Evolutionary conservation across 495 filamentous ascomycete species (phyloP).

Genomic region (Immersiella caudata): DNA sequence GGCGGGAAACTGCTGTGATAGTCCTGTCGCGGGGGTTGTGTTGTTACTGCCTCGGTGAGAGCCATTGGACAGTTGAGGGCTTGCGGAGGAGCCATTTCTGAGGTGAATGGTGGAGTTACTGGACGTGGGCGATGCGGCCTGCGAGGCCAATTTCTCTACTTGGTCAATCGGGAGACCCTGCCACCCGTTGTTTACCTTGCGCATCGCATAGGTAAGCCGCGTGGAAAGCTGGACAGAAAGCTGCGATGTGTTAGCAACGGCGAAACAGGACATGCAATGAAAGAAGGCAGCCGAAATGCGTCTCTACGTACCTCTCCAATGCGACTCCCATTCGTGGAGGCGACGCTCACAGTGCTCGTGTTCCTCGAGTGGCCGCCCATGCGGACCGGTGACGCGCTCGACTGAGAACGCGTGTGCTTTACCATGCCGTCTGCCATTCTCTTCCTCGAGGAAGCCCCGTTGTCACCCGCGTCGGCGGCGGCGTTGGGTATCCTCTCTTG

Average conservation of each 20-base stretch:
- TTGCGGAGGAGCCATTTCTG: constrained; percentile 50
- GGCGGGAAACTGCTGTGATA: constrained; percentile 30
- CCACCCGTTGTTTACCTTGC: constrained; percentile 87
- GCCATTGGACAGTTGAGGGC: constrained; percentile 43
- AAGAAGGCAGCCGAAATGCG: constrained; percentile 1
- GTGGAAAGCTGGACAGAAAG: constrained; percentile 75
- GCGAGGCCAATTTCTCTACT: constrained; percentile 68
- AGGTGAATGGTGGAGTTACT: constrained; percentile 56
- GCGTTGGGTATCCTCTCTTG: constrained; percentile 49
- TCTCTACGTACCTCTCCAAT: constrained; percentile 69
- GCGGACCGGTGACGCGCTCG: constrained; percentile 43
- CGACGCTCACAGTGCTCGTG: constrained; percentile 61
- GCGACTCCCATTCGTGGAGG: constrained; percentile 60
- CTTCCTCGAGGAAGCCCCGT: constrained; percentile 51
- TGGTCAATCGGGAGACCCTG: constrained; percentile 70
- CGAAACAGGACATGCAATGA: not conserved
- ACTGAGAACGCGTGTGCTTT: constrained; percentile 51
- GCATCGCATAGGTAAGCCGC: constrained; percentile 83
- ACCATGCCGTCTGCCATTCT: constrained; percentile 67
- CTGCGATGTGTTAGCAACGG: constrained; percentile 46
- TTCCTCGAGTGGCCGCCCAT: constrained; percentile 65
- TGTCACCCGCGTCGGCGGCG: constrained; percentile 24
- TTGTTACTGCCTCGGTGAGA: constrained; percentile 40
- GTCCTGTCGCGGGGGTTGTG: constrained; percentile 34
- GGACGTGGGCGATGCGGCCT: constrained; percentile 60